Evolutionary conservation across 2,329 filamentous ascomycete species (phyloP).

Genomic region (Aspergillus fumigatus): DNA sequence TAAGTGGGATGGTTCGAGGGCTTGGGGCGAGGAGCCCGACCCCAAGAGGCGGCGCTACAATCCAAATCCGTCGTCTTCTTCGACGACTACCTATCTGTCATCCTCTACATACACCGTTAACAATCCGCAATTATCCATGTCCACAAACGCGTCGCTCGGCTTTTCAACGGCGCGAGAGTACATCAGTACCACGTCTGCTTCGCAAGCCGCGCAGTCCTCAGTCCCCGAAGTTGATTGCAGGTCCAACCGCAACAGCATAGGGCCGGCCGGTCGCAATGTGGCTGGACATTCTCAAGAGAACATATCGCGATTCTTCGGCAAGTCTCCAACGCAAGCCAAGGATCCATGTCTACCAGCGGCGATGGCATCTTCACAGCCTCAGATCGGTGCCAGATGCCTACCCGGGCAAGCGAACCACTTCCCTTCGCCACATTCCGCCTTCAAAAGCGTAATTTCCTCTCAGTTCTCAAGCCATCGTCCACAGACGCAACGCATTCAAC

Average conservation of each 20-base stretch:
- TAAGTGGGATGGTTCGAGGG: conserved; percentile 34
- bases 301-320: conserved; percentile 50
- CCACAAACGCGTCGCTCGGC: conserved; percentile 45
- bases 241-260: conserved; percentile 23
- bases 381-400: conserved; percentile 7
- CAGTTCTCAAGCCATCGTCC: conserved; percentile 26
- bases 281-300: conserved; percentile 46
- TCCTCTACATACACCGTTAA: conserved; percentile 60
- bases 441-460: conserved; percentile 15
- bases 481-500: conserved; percentile 27
- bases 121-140: conserved; percentile 36
- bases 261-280: conserved; percentile 32
- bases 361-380: conserved; percentile 8
- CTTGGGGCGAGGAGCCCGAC: conserved; percentile 18
- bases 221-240: conserved; percentile 26
- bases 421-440: conserved; percentile 6
- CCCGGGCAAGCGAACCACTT: conserved; percentile 4
- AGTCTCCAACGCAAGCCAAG: conserved; percentile 16
- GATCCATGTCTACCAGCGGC: conserved; percentile 13
- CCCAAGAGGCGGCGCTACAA: conserved; percentile 28
- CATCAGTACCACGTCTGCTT: conserved; percentile 33
- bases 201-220: conserved; percentile 6
- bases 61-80: conserved; percentile 8
- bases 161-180: conserved; percentile 62
- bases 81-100: conserved; percentile 29